Base-by-base conservation (phyloP, 2,329 filamentous ascomycete species). In the Exophiala oligosperma region DNA sequence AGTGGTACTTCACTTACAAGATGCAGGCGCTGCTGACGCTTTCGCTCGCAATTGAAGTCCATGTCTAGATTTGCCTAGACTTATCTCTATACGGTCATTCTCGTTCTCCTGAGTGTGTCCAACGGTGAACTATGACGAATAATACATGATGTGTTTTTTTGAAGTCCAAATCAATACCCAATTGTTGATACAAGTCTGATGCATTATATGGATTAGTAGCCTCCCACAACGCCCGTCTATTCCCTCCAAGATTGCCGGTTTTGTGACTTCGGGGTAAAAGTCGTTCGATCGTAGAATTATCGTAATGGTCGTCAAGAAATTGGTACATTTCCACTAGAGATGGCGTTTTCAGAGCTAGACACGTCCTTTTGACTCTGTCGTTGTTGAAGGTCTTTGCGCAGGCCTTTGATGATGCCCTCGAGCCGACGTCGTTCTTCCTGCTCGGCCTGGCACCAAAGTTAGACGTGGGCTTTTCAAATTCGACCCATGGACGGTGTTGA, bases 361-460 rank as follows among this genome's bases (percentile, higher is more conserved):
- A 43, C 26, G 11, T 51, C 48, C 43, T 61, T 63, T 21, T 49
- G 52, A 41, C 52, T 28, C 6, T 26, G 43, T n/a, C 38, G 49
- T 49, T 59, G 66, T 17, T 57, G 56, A 41, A 73, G 71, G 57
- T 79, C 76, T 67, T 74, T 77, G 66, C 70, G 75, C 59, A 77
- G 65, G 64, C 65, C 76, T 47, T 87, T 81, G 29, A 90, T 73
- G 60, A 87, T 74, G 43, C 80, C 79, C 74, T 90, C 87, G n/a
- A 89, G 74, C 69, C 81, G 81, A 50, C 85, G 81, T 48, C 87
- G 80, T 74, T 89, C 86, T 73, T 88, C 86, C 80, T 90, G 87
- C 72, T 90, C 88, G 61, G 79, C 80, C 87, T 90, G 65, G 63
- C 43, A 12, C 38, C 11, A 56, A 6, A 37, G 11, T 46, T 55